A percentile compares a stretch with the other conserved stretches of the same genome.
Conservation (phyloP, 495 filamentous ascomycete genomes). For the Penicillium argentinense region DNA sequence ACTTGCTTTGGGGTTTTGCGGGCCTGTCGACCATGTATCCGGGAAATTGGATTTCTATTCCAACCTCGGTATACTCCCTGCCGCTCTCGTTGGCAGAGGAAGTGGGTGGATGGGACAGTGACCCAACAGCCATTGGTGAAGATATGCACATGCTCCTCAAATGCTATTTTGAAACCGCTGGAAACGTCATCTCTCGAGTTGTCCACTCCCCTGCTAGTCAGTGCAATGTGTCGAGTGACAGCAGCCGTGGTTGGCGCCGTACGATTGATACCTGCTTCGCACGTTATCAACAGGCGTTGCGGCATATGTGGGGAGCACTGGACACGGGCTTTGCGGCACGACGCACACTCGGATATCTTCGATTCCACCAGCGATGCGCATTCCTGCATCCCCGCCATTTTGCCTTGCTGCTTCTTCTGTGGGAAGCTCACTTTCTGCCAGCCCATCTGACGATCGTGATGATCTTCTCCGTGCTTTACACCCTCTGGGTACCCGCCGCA, state of each 20-base stretch:
- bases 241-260: slow-evolving; percentile 43
- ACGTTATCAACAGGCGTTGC: slow-evolving; percentile 63
- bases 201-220: slow-evolving; percentile 65
- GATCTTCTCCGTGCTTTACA: slow-evolving; percentile 56
- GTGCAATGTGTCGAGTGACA: slow-evolving; percentile 61
- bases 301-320: slow-evolving; percentile 73
- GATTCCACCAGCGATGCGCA: slow-evolving; percentile 23
- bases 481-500: slow-evolving; percentile 44
- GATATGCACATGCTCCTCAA: slow-evolving; percentile 75
- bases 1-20: slow-evolving; percentile 65
- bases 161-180: slow-evolving; percentile 69
- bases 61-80: slow-evolving; percentile 69
- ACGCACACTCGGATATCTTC: slow-evolving; percentile 25
- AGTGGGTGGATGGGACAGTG: slow-evolving; percentile 67
- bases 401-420: slow-evolving; percentile 58
- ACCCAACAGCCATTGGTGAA: slow-evolving; percentile 66
- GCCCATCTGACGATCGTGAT: slow-evolving; percentile 61
- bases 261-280: slow-evolving; percentile 53
- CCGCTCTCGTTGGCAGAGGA: slow-evolving; percentile 60
- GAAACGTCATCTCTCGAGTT: slow-evolving; percentile 51
- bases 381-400: slow-evolving; percentile 31
- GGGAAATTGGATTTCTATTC: slow-evolving; percentile 58
- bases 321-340: slow-evolving; percentile 60
- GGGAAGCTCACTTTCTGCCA: slow-evolving; percentile 69
- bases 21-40: slow-evolving; percentile 65